These are phyloP conservation scores for Phytopythium cucurbitacearum DNA, from an alignment of 352 stramenopile genomes.

Conservation along the genomic window DNA sequence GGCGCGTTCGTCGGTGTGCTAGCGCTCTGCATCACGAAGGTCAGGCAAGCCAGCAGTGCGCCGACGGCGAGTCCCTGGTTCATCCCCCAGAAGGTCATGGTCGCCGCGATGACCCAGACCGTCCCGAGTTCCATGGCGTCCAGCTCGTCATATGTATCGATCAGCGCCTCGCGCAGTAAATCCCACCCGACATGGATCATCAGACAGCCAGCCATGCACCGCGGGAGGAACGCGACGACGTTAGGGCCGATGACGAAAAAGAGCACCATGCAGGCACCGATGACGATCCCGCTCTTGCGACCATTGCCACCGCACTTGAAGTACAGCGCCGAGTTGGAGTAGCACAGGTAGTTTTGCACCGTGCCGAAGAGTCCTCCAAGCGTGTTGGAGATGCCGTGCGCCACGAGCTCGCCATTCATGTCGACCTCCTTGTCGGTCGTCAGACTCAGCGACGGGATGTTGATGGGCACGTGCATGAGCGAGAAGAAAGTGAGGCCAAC, in stretches of 20 bases:
- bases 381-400: slow-evolving; percentile 90
- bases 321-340: slow-evolving; percentile 84
- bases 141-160: slow-evolving; percentile 85
- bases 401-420: slow-evolving; percentile 92
- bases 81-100: slow-evolving; percentile 93
- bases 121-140: slow-evolving; percentile 88
- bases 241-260: slow-evolving; percentile 89
- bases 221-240: slow-evolving; percentile 84
- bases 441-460: slow-evolving; percentile 89
- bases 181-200: slow-evolving; percentile 91
- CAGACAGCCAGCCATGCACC: slow-evolving; percentile 90
- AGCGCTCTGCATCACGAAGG: slow-evolving; percentile 88
- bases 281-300: slow-evolving; percentile 54
- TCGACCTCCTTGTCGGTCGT: slow-evolving; percentile 85
- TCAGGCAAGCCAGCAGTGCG: slow-evolving; percentile 82
- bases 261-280: slow-evolving; percentile 63
- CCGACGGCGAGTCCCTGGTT: slow-evolving; percentile 87
- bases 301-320: slow-evolving; percentile 85
- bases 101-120: slow-evolving; percentile 87
- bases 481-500: slow-evolving; percentile 90
- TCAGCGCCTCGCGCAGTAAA: slow-evolving; percentile 86
- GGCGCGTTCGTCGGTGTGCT: slow-evolving; percentile 78
- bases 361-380: slow-evolving; percentile 82
- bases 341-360: slow-evolving; percentile 91
- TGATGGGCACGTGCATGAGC: slow-evolving; percentile 95